Evolutionary conservation across 2,329 filamentous ascomycete species (phyloP), one percentile per base, ranked within the genome.

Genomic region (Septoria petroselini): DNA sequence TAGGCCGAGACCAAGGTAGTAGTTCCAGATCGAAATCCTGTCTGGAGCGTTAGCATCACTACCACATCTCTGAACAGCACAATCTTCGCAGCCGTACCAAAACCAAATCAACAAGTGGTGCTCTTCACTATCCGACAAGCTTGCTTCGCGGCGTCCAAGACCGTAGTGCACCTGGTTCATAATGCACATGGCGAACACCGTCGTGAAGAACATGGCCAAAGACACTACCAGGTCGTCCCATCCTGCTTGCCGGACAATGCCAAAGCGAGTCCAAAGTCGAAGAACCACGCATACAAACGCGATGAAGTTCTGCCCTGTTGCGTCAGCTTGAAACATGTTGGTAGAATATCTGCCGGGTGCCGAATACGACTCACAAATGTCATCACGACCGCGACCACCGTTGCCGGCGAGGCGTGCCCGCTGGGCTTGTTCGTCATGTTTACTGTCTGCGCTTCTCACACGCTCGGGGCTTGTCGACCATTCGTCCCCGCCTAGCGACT

Each of bases 1-100:
- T 6, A 56, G 50, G n/a, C 50, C 54, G 4, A 60, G 53, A 7
- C 49, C 41, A 18, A 48, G 35, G n/a, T 55, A 50, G 33, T 55
- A 55, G 15, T 39, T 35, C 42, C 46, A 50, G 9, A 55, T 14
- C 6, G 48, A 49, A 15, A 46, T 38, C 48, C 34, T 37, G 15
- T 37, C 6, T 18, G 7, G 17, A 34, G n/a, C 6, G 17, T 37
- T 12, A 33, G 5, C 14, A 15, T 4, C 11, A 12, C 14, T 33
- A n/a, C 30, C 4, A 33, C 14, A 33, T 33, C 30, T 33, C n/a
- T n/a, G n/a, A n/a, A n/a, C n/a, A n/a, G n/a, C 30, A 12, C 30
- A 33, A 12, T 5, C 30, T 33, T n/a, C 5, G 23, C 6, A 15
- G 30, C 8, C 34, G 8, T 4, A 37, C 38, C 50, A 55, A 29